A percentile compares a stretch with the other conserved stretches of the same genome.
These are phyloP conservation scores for Cunninghamia lanceolata DNA, from an alignment of 75 land plant species.

Conservation along the genomic window DNA sequence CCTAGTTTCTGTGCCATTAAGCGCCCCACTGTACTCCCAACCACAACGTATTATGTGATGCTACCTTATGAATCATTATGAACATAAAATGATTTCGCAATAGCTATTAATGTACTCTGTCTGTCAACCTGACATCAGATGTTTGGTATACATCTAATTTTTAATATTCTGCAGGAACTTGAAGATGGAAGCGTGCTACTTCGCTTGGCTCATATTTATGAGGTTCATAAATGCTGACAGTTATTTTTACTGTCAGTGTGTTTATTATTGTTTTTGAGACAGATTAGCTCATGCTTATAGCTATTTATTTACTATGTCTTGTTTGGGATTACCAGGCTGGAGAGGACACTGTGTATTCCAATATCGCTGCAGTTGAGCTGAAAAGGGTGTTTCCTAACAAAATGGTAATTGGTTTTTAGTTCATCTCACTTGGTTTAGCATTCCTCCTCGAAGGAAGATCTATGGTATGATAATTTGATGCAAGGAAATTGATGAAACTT, in stretches of 20 bases:
- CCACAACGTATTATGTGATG: neutral
- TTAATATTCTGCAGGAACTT: constrained; percentile 39
- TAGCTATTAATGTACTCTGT: neutral
- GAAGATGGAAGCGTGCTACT: constrained; percentile 58
- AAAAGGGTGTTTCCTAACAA: constrained; percentile 53
- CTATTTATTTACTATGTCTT: neutral
- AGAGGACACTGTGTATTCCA: constrained; percentile 61
- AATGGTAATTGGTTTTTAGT: constrained; percentile 26
- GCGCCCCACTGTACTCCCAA: neutral
- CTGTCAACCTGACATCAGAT: neutral
- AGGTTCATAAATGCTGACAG: constrained; percentile 34
- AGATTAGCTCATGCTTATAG: neutral
- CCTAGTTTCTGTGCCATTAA: neutral
- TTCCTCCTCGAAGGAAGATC: neutral
- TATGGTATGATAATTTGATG: neutral
- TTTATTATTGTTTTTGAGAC: neutral
- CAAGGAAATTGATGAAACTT: neutral
- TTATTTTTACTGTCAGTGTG: neutral
- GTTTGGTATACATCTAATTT: neutral
- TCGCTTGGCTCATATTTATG: constrained; percentile 74
- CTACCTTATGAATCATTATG: neutral
- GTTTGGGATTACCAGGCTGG: constrained; percentile 41
- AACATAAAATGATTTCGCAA: neutral
- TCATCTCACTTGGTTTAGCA: neutral
- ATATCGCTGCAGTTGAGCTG: constrained; percentile 57